Evolutionary conservation across 148 eudicot species (phyloP), one percentile per base, ranked within the genome.

Genomic region (Simmondsia chinensis): DNA sequence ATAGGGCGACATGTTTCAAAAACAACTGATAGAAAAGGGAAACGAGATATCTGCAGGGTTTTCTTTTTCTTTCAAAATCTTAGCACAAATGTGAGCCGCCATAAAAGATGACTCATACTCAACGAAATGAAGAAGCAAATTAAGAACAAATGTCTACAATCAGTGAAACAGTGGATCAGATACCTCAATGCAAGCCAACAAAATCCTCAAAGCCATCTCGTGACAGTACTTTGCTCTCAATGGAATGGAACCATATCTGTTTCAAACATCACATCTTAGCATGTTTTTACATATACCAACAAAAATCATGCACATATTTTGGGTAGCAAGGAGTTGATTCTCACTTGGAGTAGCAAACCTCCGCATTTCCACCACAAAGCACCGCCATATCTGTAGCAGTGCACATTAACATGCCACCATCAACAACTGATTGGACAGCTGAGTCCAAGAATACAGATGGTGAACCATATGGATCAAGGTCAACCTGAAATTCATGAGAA

Each of bases 371-470:
- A 63, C 96, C 99, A 73, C 99, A 93, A 10, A 86, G 68, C 39
- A 93, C 96, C 17, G 99, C 94, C 99, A 86, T 77, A 65, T 93
- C 99, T 37, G 96, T 93, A 29, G 99, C 99, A 15, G 99, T 93
- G 50, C 99, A 93, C 99, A 93, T 86, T 38, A 93, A 51, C 58
- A 93, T 63, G 51, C 99, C 99, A 50, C 96, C 96, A 64, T 93
- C 99, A 41, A 43, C 75, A 60, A 86, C 70, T 46, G 96, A 86
- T 57, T 93, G 99, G 60, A 93, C 69, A 15, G 96, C 91, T 39
- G 99, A 93, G 65, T 93, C 99, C 55, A 93, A 65, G 68, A 93
- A 86, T 16, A 80, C 75, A 22, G 99, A 86, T n/a, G 99, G 96
- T 24, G 99, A 65, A 57, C 99, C 99, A 67, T 93, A 93, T 27